Evolutionary conservation across 2,329 filamentous ascomycete genomes (phyloP), one percentile per base, ranked within the genome.

Genomic region (Nemania sp.): DNA sequence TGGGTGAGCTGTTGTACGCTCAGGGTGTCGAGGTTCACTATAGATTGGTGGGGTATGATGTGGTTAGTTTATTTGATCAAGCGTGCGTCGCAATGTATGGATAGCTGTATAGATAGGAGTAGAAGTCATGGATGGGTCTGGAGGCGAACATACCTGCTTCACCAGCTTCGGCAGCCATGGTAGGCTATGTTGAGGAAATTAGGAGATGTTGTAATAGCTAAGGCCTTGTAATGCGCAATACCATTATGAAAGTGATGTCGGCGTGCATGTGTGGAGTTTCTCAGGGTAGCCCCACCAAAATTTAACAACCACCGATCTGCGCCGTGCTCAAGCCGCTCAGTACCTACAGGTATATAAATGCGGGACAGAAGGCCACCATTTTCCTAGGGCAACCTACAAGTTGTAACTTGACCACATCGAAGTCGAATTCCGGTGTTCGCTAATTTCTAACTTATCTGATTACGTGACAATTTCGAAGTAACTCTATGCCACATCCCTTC

Each of bases 1-100:
- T 93, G 90, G 73, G 89, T 91, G 73, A 99, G 92, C 82, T 98
- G 95, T 73, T 93, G 92, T 27, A 91, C 86, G 75, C 91, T 92
- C 76, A 99, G 91, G 69, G 88, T 89, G 75, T 91, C 89, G 76
- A 99, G 84, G 73, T 86, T 87, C 73, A 89, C 87, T 88, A 24
- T 4, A 15, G 18, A 41, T 10, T 1, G 29, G 27, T 2, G 27
- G 27, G 8, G n/a, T 10, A 18, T 5, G 22, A 13, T 29, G 52
- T 15, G 22, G 52, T 68, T 53, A 58, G 62, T 54, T 53, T 8
- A 3, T 20, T n/a, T n/a, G n/a, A n/a, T n/a, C n/a, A n/a, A n/a
- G n/a, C n/a, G n/a, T n/a, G n/a, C n/a, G n/a, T n/a, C n/a, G n/a
- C n/a, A n/a, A n/a, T n/a, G n/a, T n/a, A n/a, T n/a, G n/a, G n/a